Percentiles rank a stretch among this genome's conserved stretches.
These are phyloP conservation scores for Arthrinium puccinioides DNA, from an alignment of 2,329 filamentous ascomycete species.

Conservation along the genomic window DNA sequence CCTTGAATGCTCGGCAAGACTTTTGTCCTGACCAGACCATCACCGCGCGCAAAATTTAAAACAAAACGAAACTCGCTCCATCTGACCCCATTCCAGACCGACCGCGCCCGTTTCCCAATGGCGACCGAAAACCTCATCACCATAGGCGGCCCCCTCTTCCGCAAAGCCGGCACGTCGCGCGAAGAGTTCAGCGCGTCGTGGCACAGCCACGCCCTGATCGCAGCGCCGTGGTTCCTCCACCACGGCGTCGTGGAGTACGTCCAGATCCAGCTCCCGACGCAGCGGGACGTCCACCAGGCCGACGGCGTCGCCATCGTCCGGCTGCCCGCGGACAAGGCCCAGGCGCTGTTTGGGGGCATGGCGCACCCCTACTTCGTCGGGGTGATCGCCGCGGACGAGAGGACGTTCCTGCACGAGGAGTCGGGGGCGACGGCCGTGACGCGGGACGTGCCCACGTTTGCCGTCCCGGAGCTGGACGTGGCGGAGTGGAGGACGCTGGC, in stretches of 20 bases:
- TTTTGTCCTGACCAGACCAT: too few relatives aligned
- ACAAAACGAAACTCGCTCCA: too few relatives aligned
- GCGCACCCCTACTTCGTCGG: conserved; percentile 6
- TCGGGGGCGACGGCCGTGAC: conserved; percentile 10
- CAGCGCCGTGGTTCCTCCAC: conserved; percentile 9
- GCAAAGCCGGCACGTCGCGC: conserved; percentile 7
- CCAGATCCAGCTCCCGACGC: conserved; percentile 10
- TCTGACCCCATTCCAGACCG: too few relatives aligned
- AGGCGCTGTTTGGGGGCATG: background rate
- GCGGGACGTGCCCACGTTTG: conserved; percentile 7
- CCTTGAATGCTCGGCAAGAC: too few relatives aligned
- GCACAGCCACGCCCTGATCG: conserved; percentile 9
- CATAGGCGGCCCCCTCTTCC: conserved; percentile 9
- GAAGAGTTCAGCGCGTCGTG: conserved; percentile 10
- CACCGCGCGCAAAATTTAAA: too few relatives aligned
- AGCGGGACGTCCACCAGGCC: conserved; percentile 7
- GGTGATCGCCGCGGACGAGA: conserved; percentile 8
- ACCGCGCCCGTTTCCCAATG: too few relatives aligned
- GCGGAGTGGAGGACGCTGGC: conserved; percentile 11
- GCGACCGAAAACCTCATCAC: conserved; percentile 8
- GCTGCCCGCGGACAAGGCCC: conserved; percentile 1
- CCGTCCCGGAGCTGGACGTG: conserved; percentile 8
- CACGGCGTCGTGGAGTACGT: conserved; percentile 9
- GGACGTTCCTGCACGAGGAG: conserved; percentile 11
- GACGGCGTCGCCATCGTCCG: conserved; percentile 11